Base-by-base conservation (phyloP, 1,284 basidiomycete genomes). In the Ceratorhiza oryzae-sativae region DNA sequence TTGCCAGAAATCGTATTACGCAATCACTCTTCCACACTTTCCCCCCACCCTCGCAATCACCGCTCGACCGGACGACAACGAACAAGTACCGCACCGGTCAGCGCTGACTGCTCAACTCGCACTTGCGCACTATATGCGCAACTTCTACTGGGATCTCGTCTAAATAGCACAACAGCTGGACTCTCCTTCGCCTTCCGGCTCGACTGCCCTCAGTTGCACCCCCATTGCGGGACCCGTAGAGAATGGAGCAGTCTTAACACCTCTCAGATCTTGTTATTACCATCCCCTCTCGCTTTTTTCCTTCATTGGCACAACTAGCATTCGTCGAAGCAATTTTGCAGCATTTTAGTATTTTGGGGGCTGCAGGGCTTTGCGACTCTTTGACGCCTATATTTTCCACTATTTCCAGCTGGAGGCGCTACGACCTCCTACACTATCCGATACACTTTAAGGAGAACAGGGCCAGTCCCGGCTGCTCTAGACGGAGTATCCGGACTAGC, bases 1-100 rank as follows among this genome's bases (percentile, higher is more conserved):
- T n/a, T n/a, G n/a, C n/a, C n/a, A n/a, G n/a, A n/a, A n/a, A n/a
- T n/a, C n/a, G n/a, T n/a, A 56, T 56, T 30, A 32, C 53, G 53
- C 36, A 32, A 30, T 56, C n/a, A 3, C 12, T 6, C 53, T 34
- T 30, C 1, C 13, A 15, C 18, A 8, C 15, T 55, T 56, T 32
- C 32, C 30, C 18, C 13, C 53, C 53, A 67, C 49, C 49, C 63
- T 45, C 36, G 49, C 48, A 49, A 56, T 67, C 34, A 27, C 63
- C 13, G 30, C 34, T 41, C 34, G 12, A 41, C 49, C 25, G 18
- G 27, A 30, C 41, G 36, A 27, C 51, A 36, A 34, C 18, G 30
- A 4, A 41, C 34, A 51, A 39, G 63, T 67, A 67, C 63, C 63
- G 42, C 63, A 32, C 32, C 63, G 56, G 63, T 67, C 48, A 36